Base-by-base conservation (phyloP, 2,329 filamentous ascomycete genomes). In the Nothophoma quercina region DNA sequence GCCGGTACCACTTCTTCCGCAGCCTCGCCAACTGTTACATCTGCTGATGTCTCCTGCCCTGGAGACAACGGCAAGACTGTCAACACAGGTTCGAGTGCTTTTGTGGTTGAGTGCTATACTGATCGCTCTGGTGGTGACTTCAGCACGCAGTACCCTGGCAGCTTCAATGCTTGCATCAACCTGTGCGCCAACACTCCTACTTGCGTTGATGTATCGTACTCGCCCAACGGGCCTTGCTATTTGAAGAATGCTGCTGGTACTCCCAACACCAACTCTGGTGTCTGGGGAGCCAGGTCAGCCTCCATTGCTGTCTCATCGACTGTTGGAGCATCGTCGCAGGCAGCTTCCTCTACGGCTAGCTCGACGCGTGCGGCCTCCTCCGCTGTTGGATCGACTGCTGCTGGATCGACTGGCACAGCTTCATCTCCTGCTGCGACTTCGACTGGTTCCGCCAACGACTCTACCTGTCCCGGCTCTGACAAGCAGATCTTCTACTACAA, bases 141-240 rank as follows among this genome's bases (percentile, higher is more conserved):
- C 4, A 42, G 44, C n/a, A 29, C 29, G 3, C 41, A 46, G 36
- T 38, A 38, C 21, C 35, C 35, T 38, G 22, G 35, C 3, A 22
- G 35, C 22, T 38, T 38, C 13, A 26, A 38, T 22, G 22, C 13
- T 13, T 59, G 58, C 26, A 36, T 60, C 9, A 38, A 44, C 9
- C 48, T 43, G 29, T 60, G 58, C 18, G 46, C 38, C 7, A 23
- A 25, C 5, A 46, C 23, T 21, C 12, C 42, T 5, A n/a, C 21
- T 7, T 60, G 58, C 32, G 34, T 44, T 16, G 49, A 30, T 10
- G 55, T 56, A 12, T 51, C 55, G 4, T 60, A 58, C 36, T 15
- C 50, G 3, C 58, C 58, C 10, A 56, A 56, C 13, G 58, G 54
- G 7, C 53, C 53, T 15, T 57, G 53, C 32, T 59, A 58, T 19